Base-by-base conservation (phyloP, 257 asterid genomes). In the Nicotiana paniculata region DNA sequence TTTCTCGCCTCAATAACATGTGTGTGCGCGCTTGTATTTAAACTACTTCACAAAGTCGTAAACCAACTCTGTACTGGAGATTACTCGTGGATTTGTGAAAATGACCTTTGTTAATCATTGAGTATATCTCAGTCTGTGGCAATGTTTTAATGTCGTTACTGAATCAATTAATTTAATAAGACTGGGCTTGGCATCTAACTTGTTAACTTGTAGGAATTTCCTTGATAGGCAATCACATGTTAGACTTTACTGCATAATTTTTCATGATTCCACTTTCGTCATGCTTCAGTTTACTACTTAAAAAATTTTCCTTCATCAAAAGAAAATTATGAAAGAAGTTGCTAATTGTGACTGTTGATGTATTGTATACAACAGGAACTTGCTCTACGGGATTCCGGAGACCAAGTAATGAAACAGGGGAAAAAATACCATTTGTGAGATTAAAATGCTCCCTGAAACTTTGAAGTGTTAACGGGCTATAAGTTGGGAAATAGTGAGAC, bases 391-490 rank as follows among this genome's bases (percentile, higher is more conserved):
- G 24, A 33, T 67, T 67, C 53, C 30, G 4, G 18, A 33, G 9
- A 39, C 53, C 57, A 10, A n/a, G 16, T 39, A n/a, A 70, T 0
- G 33, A 65, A 13, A 30, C 72, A 4, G 28, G 18, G 58, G 46
- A 30, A 67, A 67, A 58, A 58, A 1, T 28, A 58, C 28, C 61
- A 58, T 18, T 18, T 17, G 11, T 58, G 64, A 58, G 11, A 58
- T 58, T 58, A 58, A 58, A 18, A 58, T 58, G 64, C 57, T 35
- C 35, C 33, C 1, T 8, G 32, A 21, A 21, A 21, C 24, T 21
- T 21, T 74, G 28, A 57, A 82, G 21, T 24, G 67, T 86, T 46
- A 86, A 35, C 89, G 82, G 4, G 86, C 82, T 15, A 78, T 39
- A 66, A 77, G 77, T 63, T 86, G 80, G 4, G 85, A 84, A 16